These are phyloP conservation scores for Begonia fuchsioides DNA, from an alignment of 306 rosid species.

Conservation along the genomic window DNA sequence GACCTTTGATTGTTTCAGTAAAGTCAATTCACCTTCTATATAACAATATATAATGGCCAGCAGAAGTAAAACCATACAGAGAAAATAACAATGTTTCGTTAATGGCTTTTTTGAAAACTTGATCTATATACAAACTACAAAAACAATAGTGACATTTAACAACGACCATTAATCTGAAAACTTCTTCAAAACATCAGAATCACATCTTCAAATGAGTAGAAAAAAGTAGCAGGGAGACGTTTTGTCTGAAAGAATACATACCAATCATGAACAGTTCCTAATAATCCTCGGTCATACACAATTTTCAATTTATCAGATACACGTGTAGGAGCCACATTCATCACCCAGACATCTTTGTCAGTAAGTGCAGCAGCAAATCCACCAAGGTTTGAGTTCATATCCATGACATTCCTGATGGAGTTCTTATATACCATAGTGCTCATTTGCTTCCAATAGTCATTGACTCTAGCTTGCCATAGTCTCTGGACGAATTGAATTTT, in stretches of 20 bases:
- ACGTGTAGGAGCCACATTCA: constrained; percentile 42
- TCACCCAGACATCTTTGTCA: constrained; percentile 44
- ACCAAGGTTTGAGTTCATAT: constrained; percentile 53
- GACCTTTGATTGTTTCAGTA: too few species aligned
- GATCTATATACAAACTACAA: too few species aligned
- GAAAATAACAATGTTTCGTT: not conserved
- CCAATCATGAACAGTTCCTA: constrained; percentile 59
- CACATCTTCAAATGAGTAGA: not conserved
- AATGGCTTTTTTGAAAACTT: too few species aligned
- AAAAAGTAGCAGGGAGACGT: not conserved
- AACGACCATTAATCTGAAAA: too few species aligned
- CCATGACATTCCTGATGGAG: constrained; percentile 47
- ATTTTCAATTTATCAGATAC: constrained; percentile 34
- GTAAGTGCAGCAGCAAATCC: constrained; percentile 47
- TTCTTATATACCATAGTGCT: constrained; percentile 23
- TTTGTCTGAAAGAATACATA: constrained; percentile 7
- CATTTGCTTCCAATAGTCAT: constrained; percentile 53
- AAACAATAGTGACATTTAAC: too few species aligned
- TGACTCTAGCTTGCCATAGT: constrained; percentile 38
- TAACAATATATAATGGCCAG: too few species aligned
- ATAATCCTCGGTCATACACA: constrained; percentile 39
- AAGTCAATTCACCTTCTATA: too few species aligned
- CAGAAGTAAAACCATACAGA: not conserved
- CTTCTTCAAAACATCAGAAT: not conserved
- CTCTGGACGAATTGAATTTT: constrained; percentile 27